These are phyloP conservation scores for Podaxis sp. DNA, from an alignment of 768 basidiomycete species.

Conservation along the genomic window DNA sequence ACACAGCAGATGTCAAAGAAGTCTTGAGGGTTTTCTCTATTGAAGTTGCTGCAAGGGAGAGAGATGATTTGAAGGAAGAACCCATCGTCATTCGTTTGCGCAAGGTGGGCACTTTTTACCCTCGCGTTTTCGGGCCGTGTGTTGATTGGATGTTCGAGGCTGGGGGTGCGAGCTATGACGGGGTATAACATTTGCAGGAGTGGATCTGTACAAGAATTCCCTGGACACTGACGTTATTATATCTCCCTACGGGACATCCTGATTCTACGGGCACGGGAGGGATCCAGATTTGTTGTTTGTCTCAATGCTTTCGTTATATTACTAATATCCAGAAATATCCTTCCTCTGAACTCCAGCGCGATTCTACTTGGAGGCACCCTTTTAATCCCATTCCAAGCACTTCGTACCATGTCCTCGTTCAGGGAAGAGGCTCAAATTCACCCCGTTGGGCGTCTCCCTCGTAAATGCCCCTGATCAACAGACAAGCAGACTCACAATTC, in stretches of 20 bases:
- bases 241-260: background rate
- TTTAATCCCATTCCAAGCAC: too few species aligned
- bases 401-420: too few species aligned
- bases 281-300: background rate
- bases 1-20: constrained; percentile 83
- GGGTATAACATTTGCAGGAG: constrained; percentile 46
- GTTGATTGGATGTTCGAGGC: constrained; percentile 46
- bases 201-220: background rate
- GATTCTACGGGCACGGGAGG: background rate
- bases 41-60: constrained; percentile 83
- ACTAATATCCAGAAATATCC: background rate
- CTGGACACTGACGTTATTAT: background rate
- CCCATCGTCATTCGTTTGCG: constrained; percentile 80
- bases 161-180: constrained; percentile 88
- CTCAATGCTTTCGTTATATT: background rate
- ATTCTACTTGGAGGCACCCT: too few species aligned
- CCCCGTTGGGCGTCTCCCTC: too few species aligned
- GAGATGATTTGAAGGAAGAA: constrained; percentile 84
- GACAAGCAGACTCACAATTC: too few species aligned
- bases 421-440: too few species aligned
- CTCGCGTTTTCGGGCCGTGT: constrained; percentile 6
- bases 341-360: background rate
- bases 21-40: constrained; percentile 80
- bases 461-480: too few species aligned
- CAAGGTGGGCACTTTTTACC: constrained; percentile 52